A percentile compares a stretch with the other conserved stretches of the same genome.
Conservation (phyloP, 306 rosid genomes). For the Coriaria nepalensis region DNA sequence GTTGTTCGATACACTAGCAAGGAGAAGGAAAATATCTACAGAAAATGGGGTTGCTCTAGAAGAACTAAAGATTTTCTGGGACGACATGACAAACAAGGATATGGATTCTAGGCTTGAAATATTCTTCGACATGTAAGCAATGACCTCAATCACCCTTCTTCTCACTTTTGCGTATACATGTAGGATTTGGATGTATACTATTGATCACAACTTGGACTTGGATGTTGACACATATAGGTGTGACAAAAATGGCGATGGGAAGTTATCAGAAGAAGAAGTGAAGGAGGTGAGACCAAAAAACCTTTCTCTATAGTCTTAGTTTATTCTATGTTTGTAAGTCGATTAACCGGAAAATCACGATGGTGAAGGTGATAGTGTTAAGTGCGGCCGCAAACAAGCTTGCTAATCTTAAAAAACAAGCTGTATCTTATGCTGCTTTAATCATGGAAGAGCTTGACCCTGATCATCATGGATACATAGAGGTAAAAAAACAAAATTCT, state of each 20-base stretch:
- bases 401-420: constrained; percentile 59
- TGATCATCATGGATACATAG: constrained; percentile 74
- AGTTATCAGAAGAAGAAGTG: constrained; percentile 79
- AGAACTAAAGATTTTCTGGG: constrained; percentile 58
- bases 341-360: constrained; percentile 14
- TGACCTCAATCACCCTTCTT: neutral
- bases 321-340: neutral
- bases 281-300: constrained; percentile 47
- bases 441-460: constrained; percentile 97
- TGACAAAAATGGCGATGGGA: constrained; percentile 97
- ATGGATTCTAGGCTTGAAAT: constrained; percentile 69
- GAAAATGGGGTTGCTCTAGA: constrained; percentile 32
- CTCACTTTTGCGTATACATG: neutral
- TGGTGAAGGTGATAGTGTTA: constrained; percentile 72
- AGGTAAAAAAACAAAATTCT: constrained; percentile 30
- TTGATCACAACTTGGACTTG: no score
- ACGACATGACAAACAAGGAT: constrained; percentile 67
- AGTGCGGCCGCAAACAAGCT: constrained; percentile 86
- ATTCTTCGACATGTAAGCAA: constrained; percentile 79
- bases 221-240: constrained; percentile 35
- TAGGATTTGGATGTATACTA: no score
- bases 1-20: constrained; percentile 52
- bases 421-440: constrained; percentile 56
- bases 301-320: neutral
- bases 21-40: constrained; percentile 34